Percentiles rank a stretch among this genome's conserved stretches.
These are phyloP conservation scores for Camillea tinctor DNA, from an alignment of 2,329 filamentous ascomycete genomes.

Conservation along the genomic window DNA sequence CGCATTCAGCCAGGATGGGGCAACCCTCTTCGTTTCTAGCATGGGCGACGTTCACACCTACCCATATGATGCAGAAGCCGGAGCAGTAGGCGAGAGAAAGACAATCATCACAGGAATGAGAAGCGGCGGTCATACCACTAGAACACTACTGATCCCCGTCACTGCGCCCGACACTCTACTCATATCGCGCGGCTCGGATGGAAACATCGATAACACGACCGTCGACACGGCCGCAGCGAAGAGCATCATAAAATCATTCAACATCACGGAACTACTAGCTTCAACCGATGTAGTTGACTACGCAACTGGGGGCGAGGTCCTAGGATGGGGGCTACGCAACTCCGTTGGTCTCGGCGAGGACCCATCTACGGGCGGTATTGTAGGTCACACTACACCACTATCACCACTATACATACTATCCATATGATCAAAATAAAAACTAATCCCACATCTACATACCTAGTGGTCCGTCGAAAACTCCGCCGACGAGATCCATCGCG, in stretches of 20 bases:
- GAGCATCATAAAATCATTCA: conserved; percentile 62
- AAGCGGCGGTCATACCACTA: conserved; percentile 60
- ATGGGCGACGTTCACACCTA: conserved; percentile 60
- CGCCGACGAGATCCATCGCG: conserved; percentile 60
- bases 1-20: conserved; percentile 51
- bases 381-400: not conserved
- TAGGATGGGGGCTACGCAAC: conserved; percentile 72
- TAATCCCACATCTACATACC: not conserved
- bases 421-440: not conserved
- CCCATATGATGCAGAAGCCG: conserved; percentile 58
- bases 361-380: conserved; percentile 47
- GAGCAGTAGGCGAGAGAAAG: conserved; percentile 44
- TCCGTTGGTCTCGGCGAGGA: conserved; percentile 70
- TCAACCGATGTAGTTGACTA: conserved; percentile 37
- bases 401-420: too few relatives aligned
- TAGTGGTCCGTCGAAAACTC: conserved; percentile 67
- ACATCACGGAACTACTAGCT: conserved; percentile 33
- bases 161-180: conserved; percentile 56
- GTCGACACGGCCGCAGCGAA: conserved; percentile 41
- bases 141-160: conserved; percentile 63
- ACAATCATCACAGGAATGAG: conserved; percentile 63
- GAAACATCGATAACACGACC: conserved; percentile 60
- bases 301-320: conserved; percentile 44
- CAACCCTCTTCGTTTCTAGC: conserved; percentile 57
- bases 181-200: conserved; percentile 62